Conservation (phyloP, 1,284 basidiomycete genomes). For the Melanopsichium pennsylvanicum region DNA sequence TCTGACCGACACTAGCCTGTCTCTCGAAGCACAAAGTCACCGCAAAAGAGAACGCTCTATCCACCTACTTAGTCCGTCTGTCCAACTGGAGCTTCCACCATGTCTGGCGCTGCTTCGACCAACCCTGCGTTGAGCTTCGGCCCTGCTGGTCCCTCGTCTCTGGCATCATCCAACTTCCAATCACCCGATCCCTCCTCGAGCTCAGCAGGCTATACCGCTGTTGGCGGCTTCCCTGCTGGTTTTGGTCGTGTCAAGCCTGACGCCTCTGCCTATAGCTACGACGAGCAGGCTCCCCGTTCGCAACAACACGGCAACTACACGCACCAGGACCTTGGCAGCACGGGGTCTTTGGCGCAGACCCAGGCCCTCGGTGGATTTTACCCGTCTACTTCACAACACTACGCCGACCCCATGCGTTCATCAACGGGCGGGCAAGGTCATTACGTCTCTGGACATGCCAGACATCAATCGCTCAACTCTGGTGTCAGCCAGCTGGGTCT, state of each 20-base stretch:
- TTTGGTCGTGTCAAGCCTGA: conserved; percentile 38
- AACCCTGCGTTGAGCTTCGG: conserved; percentile 41
- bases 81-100: no score
- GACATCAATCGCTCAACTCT: conserved; percentile 41
- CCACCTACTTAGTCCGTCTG: no score
- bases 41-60: no score
- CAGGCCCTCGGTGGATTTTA: conserved; percentile 38
- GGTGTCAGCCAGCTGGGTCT: conserved; percentile 36
- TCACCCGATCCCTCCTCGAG: conserved; percentile 36
- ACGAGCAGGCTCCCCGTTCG: conserved; percentile 45
- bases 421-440: conserved; percentile 6
- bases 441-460: conserved; percentile 21
- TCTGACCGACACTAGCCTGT: not conserved
- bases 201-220: conserved; percentile 20
- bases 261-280: conserved; percentile 24
- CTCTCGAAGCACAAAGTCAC: no score
- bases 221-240: conserved; percentile 21
- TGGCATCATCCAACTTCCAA: conserved; percentile 25
- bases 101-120: conserved; percentile 43
- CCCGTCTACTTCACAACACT: conserved; percentile 27
- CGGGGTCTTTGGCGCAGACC: conserved; percentile 26
- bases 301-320: conserved; percentile 44
- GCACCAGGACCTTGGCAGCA: conserved; percentile 35
- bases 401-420: conserved; percentile 14
- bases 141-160: conserved; percentile 19